phyloP scores from a whole-genome alignment of 2,329 filamentous ascomycete genomes.

The Botrytis deweyae region DNA sequence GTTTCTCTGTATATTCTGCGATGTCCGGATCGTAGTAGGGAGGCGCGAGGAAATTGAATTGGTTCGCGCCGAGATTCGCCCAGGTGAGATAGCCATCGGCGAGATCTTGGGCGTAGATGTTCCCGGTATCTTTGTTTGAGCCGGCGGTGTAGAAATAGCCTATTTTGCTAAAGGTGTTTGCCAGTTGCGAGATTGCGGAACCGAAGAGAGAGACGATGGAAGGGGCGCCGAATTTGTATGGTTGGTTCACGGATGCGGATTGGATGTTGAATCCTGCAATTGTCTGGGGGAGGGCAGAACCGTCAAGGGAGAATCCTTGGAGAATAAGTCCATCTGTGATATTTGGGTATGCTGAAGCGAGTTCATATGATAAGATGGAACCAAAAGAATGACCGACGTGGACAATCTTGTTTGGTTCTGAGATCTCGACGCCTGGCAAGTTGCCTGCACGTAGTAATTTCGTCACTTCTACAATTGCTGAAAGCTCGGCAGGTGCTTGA shows the following conservation, averaged over 20 bases:
- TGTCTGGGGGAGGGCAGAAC: background rate
- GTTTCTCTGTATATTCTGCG: background rate
- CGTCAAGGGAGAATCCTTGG: constrained; percentile 16
- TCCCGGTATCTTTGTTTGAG: background rate
- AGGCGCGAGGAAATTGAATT: constrained; percentile 13
- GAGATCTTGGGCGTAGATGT: background rate
- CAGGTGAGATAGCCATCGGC: constrained; percentile 16
- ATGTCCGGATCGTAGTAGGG: constrained; percentile 12
- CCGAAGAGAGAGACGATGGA: background rate
- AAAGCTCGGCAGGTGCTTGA: constrained; percentile 16
- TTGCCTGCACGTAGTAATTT: constrained; percentile 3
- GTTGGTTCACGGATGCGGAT: constrained; percentile 1
- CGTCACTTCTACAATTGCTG: constrained; percentile 13
- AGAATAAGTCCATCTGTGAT: constrained; percentile 19
- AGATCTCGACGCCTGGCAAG: background rate
- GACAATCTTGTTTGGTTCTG: constrained; percentile 7
- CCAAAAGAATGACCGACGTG: constrained; percentile 20
- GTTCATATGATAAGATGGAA: constrained; percentile 13
- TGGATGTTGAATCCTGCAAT: constrained; percentile 3
- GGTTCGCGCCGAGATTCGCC: constrained; percentile 14
- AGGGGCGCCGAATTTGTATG: background rate
- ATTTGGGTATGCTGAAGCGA: constrained; percentile 5
- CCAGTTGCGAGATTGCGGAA: background rate
- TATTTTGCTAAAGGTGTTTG: background rate
- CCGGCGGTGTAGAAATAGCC: constrained; percentile 1